These are phyloP conservation scores for Parsonsia alboflavescens DNA, from an alignment of 257 asterid species.

Conservation along the genomic window DNA sequence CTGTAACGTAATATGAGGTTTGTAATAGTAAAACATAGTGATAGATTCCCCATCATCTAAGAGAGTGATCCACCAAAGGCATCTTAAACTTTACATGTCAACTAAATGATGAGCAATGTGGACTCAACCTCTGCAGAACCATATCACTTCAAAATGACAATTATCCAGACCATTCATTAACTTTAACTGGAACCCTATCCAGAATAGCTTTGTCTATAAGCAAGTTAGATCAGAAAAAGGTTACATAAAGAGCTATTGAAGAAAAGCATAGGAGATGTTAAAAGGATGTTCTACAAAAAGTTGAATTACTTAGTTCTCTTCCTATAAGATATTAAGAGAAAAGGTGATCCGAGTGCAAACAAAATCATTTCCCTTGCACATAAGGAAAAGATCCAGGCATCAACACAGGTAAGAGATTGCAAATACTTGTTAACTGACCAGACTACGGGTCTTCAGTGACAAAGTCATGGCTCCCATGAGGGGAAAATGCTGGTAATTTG, in stretches of 20 bases:
- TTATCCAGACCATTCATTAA: neutral
- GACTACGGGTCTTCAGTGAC: neutral
- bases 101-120: neutral
- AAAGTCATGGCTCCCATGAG: neutral
- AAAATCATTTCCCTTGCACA: neutral
- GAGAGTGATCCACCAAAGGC: neutral
- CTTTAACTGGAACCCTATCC: neutral
- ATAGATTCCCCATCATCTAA: neutral
- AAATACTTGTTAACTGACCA: neutral
- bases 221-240: neutral
- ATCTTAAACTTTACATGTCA: neutral
- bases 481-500: neutral
- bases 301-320: neutral
- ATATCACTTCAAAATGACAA: neutral
- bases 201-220: neutral
- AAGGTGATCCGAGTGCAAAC: neutral
- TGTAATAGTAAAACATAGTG: neutral
- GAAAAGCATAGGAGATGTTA: neutral
- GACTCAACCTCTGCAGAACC: neutral
- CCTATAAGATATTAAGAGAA: neutral
- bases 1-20: neutral
- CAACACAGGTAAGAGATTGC: neutral
- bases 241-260: neutral
- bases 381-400: neutral
- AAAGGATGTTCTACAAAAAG: neutral